phyloP scores from a whole-genome alignment of 225 moss, liverwort and hornwort species.

The Antitrichia curtipendula region DNA sequence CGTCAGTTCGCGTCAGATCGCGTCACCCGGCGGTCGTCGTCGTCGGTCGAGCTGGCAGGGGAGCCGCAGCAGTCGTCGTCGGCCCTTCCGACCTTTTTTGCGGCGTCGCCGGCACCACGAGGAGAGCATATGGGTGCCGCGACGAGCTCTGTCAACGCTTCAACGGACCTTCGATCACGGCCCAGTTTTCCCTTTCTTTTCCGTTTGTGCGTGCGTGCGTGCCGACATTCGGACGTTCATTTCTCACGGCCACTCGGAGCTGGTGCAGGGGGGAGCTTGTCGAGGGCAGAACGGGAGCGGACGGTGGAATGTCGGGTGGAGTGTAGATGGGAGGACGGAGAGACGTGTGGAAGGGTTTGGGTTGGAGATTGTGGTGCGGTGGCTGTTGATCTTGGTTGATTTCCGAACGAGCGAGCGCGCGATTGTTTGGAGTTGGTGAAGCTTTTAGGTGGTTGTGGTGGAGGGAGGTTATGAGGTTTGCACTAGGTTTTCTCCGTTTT shows the following conservation, averaged over 20 bases:
- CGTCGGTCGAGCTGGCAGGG: background rate
- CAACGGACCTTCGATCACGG: slow-evolving; percentile 24
- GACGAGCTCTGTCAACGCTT: slow-evolving; percentile 24
- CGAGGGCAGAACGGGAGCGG: background rate
- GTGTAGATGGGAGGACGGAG: slow-evolving; percentile 7
- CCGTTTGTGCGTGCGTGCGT: slow-evolving; percentile 12
- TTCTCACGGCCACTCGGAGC: background rate
- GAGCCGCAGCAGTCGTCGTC: background rate
- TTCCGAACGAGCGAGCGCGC: background rate
- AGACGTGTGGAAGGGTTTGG: slow-evolving; percentile 19
- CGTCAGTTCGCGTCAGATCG: background rate
- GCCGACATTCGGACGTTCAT: slow-evolving; percentile 3
- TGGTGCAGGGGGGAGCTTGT: background rate
- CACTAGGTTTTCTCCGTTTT: background rate
- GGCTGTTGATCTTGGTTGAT: slow-evolving; percentile 1
- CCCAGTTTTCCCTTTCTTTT: background rate
- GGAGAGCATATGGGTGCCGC: background rate
- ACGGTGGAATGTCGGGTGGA: slow-evolving; percentile 7
- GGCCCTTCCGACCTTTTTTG: slow-evolving; percentile 12
- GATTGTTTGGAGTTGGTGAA: background rate
- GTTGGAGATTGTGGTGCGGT: background rate
- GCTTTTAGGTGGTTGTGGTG: background rate
- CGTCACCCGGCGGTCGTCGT: background rate
- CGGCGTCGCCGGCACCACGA: slow-evolving; percentile 39
- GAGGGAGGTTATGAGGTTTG: background rate